phyloP scores from a whole-genome alignment of 2,329 filamentous ascomycete genomes.

The Beauveria caledonica region DNA sequence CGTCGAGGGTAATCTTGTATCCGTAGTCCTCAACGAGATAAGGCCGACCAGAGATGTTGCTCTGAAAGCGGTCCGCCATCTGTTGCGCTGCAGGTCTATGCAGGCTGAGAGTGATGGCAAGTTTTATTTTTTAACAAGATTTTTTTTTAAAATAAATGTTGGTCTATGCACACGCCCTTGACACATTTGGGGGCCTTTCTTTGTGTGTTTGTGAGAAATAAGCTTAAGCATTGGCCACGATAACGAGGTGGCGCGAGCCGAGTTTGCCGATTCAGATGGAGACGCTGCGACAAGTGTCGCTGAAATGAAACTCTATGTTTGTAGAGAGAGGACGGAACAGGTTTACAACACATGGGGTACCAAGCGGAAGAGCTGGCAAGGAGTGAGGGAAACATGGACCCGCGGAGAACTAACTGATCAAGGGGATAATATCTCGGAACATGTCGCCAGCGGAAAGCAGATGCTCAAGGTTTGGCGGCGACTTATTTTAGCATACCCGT shows the following conservation, averaged over 20 bases:
- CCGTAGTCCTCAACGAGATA: background rate
- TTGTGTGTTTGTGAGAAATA: background rate
- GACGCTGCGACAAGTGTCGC: background rate
- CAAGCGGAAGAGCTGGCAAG: background rate
- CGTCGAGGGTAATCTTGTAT: background rate
- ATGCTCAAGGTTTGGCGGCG: too few species aligned
- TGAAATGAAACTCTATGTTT: background rate
- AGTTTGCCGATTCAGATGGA: constrained; percentile 1
- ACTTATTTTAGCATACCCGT: background rate
- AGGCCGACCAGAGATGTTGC: constrained; percentile 4
- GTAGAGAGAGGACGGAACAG: background rate
- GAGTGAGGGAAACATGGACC: too few species aligned
- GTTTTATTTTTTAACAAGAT: too few species aligned
- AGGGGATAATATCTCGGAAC: background rate
- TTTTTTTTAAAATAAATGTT: background rate
- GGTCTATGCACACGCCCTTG: background rate
- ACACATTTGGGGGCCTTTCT: background rate
- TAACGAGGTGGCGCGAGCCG: background rate
- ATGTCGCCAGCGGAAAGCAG: too few species aligned
- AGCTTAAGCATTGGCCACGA: constrained; percentile 10
- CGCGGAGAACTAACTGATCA: too few species aligned
- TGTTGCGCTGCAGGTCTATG: background rate
- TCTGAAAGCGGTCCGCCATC: background rate
- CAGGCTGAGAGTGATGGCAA: background rate
- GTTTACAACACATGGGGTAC: too few species aligned